phyloP scores from a whole-genome alignment of 331 rosid species.

The Malus hybrid region DNA sequence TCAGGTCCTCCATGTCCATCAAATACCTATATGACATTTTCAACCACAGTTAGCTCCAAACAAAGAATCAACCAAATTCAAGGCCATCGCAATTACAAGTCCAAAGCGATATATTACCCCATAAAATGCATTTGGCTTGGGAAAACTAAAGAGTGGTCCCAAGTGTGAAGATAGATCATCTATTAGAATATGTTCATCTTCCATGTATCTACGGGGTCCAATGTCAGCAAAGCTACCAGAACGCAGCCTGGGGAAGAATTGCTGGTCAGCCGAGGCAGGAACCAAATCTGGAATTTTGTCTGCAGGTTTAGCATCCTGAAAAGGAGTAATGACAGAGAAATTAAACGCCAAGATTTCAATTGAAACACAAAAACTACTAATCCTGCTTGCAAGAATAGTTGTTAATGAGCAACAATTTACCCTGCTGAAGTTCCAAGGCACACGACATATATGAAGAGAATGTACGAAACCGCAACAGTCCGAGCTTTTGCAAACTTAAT shows the following conservation, averaged over 20 bases:
- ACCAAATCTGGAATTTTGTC: slow-evolving; percentile 40
- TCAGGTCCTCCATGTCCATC: slow-evolving; percentile 99
- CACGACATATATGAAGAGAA: neutral
- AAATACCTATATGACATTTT: slow-evolving; percentile 54
- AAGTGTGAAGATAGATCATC: slow-evolving; percentile 70
- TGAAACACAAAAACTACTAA: neutral
- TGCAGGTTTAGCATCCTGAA: slow-evolving; percentile 46
- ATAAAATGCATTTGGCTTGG: slow-evolving; percentile 89
- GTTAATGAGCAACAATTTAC: neutral
- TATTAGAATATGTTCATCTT: slow-evolving; percentile 91
- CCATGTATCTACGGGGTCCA: slow-evolving; percentile 90
- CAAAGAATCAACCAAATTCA: neutral
- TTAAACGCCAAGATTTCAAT: slow-evolving; percentile 11
- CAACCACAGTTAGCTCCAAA: slow-evolving; percentile 13
- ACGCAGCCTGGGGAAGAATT: slow-evolving; percentile 62
- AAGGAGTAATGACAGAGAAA: slow-evolving; percentile 6
- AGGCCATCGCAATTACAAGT: neutral
- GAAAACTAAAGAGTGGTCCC: slow-evolving; percentile 55
- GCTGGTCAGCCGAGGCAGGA: slow-evolving; percentile 30
- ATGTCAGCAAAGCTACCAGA: slow-evolving; percentile 93
- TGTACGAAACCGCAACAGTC: neutral
- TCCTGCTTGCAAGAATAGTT: neutral
- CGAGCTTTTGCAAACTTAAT: neutral
- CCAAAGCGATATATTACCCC: slow-evolving; percentile 48
- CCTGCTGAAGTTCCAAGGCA: neutral